Evolutionary conservation across 2,329 filamentous ascomycete species (phyloP).

Genomic region (Colletotrichum sidae): DNA sequence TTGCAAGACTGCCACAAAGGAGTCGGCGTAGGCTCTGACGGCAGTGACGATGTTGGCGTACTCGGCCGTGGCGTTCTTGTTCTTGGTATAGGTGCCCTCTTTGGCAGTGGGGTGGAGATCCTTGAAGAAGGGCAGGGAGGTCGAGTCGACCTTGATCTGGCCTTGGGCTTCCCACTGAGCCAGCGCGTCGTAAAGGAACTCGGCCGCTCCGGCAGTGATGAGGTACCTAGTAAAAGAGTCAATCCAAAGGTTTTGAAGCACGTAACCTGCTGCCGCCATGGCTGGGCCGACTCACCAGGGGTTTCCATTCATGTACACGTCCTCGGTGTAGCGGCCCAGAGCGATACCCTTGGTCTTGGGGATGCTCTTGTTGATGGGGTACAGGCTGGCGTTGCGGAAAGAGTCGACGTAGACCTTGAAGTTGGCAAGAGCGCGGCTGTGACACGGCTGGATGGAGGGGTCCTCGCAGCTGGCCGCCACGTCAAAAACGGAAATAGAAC

Average conservation of each 20-base stretch:
- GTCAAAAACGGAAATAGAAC: constrained; percentile 62
- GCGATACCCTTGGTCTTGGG: constrained; percentile 56
- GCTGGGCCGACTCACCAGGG: constrained; percentile 55
- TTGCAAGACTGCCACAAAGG: constrained; percentile 60
- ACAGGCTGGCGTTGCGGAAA: constrained; percentile 60
- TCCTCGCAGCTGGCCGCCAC: constrained; percentile 61
- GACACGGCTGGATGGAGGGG: constrained; percentile 68
- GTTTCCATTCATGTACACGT: constrained; percentile 67
- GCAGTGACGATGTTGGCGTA: constrained; percentile 59
- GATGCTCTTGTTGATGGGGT: constrained; percentile 63
- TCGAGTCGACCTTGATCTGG: constrained; percentile 59
- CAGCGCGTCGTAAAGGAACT: constrained; percentile 68
- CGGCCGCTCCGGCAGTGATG: constrained; percentile 66
- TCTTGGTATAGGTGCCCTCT: constrained; percentile 58
- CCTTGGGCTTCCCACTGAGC: constrained; percentile 63
- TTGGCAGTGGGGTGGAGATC: constrained; percentile 60
- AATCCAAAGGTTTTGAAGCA: neutral
- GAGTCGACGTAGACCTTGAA: constrained; percentile 67
- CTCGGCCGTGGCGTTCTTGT: constrained; percentile 44
- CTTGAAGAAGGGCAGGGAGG: constrained; percentile 67
- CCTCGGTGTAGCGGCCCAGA: constrained; percentile 60
- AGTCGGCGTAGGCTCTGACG: constrained; percentile 65
- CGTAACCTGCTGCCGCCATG: no score
- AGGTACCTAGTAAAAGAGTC: constrained; percentile 50
- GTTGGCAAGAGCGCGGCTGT: constrained; percentile 61